These are phyloP conservation scores for Suillus plorans DNA, from an alignment of 768 basidiomycete genomes.

Conservation along the genomic window DNA sequence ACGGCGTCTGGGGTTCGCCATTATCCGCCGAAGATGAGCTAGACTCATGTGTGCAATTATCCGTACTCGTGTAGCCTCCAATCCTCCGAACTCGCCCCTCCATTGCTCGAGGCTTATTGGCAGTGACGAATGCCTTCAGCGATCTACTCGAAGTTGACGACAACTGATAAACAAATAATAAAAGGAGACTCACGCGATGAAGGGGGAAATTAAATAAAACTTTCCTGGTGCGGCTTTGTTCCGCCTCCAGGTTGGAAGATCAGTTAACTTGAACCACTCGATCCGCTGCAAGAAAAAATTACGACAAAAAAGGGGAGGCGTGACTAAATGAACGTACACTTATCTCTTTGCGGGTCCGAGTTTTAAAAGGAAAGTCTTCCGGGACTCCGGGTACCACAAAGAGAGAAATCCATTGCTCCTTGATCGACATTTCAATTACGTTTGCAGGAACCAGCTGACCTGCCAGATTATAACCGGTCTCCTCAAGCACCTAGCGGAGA, in stretches of 20 bases:
- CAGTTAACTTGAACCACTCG: conserved; percentile 88
- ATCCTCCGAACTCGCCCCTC: conserved; percentile 37
- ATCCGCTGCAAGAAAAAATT: conserved; percentile 69
- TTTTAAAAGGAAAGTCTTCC: conserved; percentile 87
- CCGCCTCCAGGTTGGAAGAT: conserved; percentile 92
- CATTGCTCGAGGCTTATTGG: conserved; percentile 53
- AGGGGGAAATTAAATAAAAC: conserved; percentile 94
- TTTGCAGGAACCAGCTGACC: conserved; percentile 64
- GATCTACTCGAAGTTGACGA: conserved; percentile 16
- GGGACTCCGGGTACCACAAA: conserved; percentile 88
- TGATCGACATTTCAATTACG: conserved; percentile 83
- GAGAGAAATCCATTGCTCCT: conserved; percentile 87
- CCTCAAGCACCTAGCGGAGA: conserved; percentile 81
- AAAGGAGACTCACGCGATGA: conserved; percentile 66
- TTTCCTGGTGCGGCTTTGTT: conserved; percentile 69
- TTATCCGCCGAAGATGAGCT: conserved; percentile 66
- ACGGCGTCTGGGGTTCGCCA: conserved; percentile 61
- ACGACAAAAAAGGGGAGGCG: conserved; percentile 15
- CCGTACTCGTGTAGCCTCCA: conserved; percentile 21
- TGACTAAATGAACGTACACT: conserved; percentile 58
- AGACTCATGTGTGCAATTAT: conserved; percentile 53
- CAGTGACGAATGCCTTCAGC: conserved; percentile 67
- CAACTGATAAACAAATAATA: conserved; percentile 1
- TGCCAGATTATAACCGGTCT: conserved; percentile 90
- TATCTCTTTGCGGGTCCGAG: conserved; percentile 96